phyloP scores from a whole-genome alignment of 2,329 filamentous ascomycete genomes.

The Coniochaeta prunicola region DNA sequence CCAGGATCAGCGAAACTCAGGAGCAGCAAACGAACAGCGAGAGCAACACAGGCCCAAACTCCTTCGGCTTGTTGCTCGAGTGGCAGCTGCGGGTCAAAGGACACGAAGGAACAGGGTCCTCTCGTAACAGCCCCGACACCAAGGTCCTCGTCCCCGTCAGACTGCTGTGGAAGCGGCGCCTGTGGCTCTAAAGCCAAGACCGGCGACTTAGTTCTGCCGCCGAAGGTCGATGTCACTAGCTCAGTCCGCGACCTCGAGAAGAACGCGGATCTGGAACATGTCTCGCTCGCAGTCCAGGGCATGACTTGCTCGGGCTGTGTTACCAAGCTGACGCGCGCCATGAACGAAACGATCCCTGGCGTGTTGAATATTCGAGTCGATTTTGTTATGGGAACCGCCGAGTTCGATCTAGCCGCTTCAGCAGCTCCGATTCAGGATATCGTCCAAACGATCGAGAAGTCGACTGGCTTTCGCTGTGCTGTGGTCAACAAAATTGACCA shows the following conservation, averaged over 20 bases:
- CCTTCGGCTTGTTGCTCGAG: not conserved
- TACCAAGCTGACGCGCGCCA: constrained; percentile 19
- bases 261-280: constrained; percentile 15
- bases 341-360: constrained; percentile 8
- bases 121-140: too few relatives aligned
- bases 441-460: constrained; percentile 16
- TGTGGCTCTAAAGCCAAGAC: not conserved
- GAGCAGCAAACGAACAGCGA: not conserved
- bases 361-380: constrained; percentile 26
- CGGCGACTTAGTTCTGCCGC: not conserved
- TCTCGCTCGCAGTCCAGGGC: constrained; percentile 21
- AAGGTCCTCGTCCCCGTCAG: too few relatives aligned
- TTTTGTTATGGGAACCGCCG: constrained; percentile 29
- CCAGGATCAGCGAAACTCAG: not conserved
- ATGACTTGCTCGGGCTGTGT: constrained; percentile 30
- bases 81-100: not conserved
- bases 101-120: too few relatives aligned
- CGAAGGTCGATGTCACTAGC: not conserved
- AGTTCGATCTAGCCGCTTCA: constrained; percentile 21
- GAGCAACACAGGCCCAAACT: not conserved
- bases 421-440: constrained; percentile 18
- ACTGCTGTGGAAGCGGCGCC: not conserved
- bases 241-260: constrained; percentile 17
- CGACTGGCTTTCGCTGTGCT: constrained; percentile 22
- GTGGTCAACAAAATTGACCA: constrained; percentile 18